Conservation (phyloP, 2,329 filamentous ascomycete genomes). For the Penicillium sp. region DNA sequence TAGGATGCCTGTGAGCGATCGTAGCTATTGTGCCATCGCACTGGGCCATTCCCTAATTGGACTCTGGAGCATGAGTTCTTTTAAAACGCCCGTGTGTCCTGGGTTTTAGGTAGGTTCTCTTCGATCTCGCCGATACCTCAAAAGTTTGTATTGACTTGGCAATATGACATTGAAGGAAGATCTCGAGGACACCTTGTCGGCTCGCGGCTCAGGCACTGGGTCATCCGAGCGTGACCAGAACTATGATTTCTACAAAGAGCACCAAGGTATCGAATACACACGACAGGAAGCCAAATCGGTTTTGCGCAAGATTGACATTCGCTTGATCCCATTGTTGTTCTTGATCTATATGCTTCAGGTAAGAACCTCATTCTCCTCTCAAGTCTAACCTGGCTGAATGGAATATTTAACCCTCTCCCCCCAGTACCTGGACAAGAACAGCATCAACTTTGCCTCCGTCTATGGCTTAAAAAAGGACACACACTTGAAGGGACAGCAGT, state of each 20-base stretch:
- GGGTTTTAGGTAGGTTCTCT: too few species aligned
- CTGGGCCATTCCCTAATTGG: neutral
- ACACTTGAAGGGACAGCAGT: conserved; percentile 23
- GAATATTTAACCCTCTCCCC: neutral
- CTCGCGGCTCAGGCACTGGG: conserved; percentile 6
- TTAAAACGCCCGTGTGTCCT: neutral
- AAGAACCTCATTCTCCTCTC: conserved; percentile 15
- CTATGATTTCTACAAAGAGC: conserved; percentile 37
- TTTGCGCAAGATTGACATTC: conserved; percentile 55
- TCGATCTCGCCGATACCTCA: accelerated
- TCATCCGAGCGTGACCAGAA: conserved; percentile 34
- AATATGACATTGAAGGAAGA: conserved; percentile 8
- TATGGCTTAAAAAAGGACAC: conserved; percentile 33
- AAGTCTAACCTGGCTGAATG: neutral
- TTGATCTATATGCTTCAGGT: conserved; percentile 59
- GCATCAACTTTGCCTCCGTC: conserved; percentile 41
- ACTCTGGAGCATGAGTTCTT: neutral
- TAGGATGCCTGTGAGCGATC: neutral
- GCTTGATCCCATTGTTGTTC: conserved; percentile 56
- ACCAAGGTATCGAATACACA: conserved; percentile 22
- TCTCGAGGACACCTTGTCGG: conserved; percentile 9
- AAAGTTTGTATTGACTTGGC: neutral
- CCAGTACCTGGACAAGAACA: conserved; percentile 54
- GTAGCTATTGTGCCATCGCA: conserved; percentile 1
- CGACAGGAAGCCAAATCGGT: conserved; percentile 34